These are phyloP conservation scores for Claviceps fusiformis DNA, from an alignment of 2,329 filamentous ascomycete species.

Conservation along the genomic window DNA sequence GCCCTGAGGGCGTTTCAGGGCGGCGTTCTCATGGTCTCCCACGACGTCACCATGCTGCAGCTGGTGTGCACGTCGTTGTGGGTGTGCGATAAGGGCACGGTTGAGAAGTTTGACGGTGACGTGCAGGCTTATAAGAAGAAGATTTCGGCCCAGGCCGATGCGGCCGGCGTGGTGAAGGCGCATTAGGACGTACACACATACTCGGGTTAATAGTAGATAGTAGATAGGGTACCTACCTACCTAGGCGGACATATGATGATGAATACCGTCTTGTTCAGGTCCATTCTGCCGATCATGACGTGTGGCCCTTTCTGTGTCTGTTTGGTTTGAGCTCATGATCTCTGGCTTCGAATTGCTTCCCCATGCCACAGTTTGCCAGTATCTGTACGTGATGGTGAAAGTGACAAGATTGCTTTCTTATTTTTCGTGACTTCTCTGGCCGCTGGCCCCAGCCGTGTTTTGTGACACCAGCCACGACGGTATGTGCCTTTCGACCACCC, in stretches of 20 bases:
- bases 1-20: slow-evolving; percentile 81
- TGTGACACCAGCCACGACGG: too few relatives aligned
- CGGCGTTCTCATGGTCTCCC: slow-evolving; percentile 94
- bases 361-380: too few relatives aligned
- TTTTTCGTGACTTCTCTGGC: too few relatives aligned
- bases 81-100: slow-evolving; percentile 89
- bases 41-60: slow-evolving; percentile 98
- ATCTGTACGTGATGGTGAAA: too few relatives aligned
- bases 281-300: not conserved
- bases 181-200: slow-evolving; percentile 24
- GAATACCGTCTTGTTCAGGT: not conserved
- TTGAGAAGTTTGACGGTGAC: slow-evolving; percentile 91
- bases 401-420: too few relatives aligned
- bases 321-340: not conserved
- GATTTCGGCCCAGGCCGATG: slow-evolving; percentile 79
- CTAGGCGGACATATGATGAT: not conserved
- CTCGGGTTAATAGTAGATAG: not conserved
- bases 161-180: slow-evolving; percentile 67
- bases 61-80: slow-evolving; percentile 89
- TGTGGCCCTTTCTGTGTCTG: not conserved
- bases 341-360: too few relatives aligned
- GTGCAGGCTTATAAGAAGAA: slow-evolving; percentile 97
- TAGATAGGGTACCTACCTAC: too few relatives aligned
- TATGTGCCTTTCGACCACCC: too few relatives aligned
- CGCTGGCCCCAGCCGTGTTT: too few relatives aligned